Evolutionary conservation across 495 filamentous ascomycete genomes (phyloP).

Genomic region (Xylaria venustula): DNA sequence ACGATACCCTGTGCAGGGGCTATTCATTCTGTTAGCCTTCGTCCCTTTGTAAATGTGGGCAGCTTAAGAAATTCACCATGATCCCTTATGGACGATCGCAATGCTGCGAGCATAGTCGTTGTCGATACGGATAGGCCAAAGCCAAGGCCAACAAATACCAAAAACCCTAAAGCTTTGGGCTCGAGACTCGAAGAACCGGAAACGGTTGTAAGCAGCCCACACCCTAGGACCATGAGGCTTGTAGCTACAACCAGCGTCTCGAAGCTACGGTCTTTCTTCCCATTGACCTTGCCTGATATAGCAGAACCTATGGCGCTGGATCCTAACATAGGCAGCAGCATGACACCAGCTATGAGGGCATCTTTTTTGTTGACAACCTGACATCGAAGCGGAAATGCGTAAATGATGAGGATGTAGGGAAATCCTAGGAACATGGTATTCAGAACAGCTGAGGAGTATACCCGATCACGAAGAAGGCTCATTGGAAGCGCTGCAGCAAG

Average conservation of each 20-base stretch:
- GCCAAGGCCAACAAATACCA: constrained; percentile 46
- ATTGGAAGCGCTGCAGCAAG: constrained; percentile 44
- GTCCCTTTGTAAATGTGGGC: background rate
- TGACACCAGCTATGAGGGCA: constrained; percentile 51
- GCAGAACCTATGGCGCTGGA: constrained; percentile 47
- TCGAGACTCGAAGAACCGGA: constrained; percentile 28
- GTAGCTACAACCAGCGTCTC: constrained; percentile 36
- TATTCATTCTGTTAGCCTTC: constrained; percentile 18
- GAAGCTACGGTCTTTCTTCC: constrained; percentile 29
- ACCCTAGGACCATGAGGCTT: constrained; percentile 38
- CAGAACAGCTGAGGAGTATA: constrained; percentile 39
- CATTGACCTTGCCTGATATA: constrained; percentile 38
- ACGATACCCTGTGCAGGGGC: constrained; percentile 52
- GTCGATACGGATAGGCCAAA: constrained; percentile 42
- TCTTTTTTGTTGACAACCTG: constrained; percentile 54
- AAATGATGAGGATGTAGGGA: constrained; percentile 54
- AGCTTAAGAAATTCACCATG: constrained; percentile 32
- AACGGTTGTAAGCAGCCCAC: constrained; percentile 36
- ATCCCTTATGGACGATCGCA: constrained; percentile 35
- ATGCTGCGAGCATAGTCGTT: constrained; percentile 33
- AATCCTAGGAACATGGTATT: constrained; percentile 53
- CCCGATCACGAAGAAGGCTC: constrained; percentile 37
- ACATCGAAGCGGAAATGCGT: constrained; percentile 58
- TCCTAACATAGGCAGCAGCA: constrained; percentile 58
- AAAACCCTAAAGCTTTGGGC: constrained; percentile 40